Evolutionary conservation across 495 filamentous ascomycete genomes (phyloP), one percentile per base, ranked within the genome.

Genomic region (Ascodesmis nigricans): DNA sequence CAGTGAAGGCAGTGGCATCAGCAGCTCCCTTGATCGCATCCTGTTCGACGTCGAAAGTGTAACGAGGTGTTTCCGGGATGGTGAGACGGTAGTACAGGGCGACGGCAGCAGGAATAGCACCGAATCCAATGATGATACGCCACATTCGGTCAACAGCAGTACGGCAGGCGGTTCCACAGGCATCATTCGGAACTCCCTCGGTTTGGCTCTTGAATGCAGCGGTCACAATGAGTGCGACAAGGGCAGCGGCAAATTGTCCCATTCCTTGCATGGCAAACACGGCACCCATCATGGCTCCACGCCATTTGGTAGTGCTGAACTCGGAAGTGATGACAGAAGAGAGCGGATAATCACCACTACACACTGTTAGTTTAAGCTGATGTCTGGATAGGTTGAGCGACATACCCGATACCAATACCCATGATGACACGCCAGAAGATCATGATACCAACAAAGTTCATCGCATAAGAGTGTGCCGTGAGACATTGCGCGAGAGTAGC

Each of bases 391-490:
- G n/a, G n/a, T n/a, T n/a, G n/a, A n/a, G n/a, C n/a, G n/a, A n/a
- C n/a, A n/a, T n/a, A n/a, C n/a, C 78, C 79, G 31, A 84, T 83
- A 27, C 79, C 78, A 18, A 80, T 60, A 22, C 75, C 74, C 71
- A 84, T 81, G 5, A 91, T 49, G 0, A 90, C 67, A 54, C 81
- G 72, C 81, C 81, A 91, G 63, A 91, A 91, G 51, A 83, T 68
- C 28, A 90, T 63, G 35, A 83, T 41, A 34, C 80, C 81, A 31
- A 74, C 61, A 34, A 90, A 68, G 20, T 73, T 65, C 35, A 82
- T 66, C 1, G 68, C 65, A 8, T 59, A 61, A n/a, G 75, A 79
- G 18, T 56, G 53, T 5, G 74, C 69, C n/a, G 69, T 52, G 29
- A 90, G 60, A 28, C 75, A 53, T 54, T 84, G 78, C 33, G 74